A percentile compares a stretch with the other conserved stretches of the same genome.
These are phyloP conservation scores for Craterostigma plantagineum DNA, from an alignment of 257 asterid species.

Conservation along the genomic window DNA sequence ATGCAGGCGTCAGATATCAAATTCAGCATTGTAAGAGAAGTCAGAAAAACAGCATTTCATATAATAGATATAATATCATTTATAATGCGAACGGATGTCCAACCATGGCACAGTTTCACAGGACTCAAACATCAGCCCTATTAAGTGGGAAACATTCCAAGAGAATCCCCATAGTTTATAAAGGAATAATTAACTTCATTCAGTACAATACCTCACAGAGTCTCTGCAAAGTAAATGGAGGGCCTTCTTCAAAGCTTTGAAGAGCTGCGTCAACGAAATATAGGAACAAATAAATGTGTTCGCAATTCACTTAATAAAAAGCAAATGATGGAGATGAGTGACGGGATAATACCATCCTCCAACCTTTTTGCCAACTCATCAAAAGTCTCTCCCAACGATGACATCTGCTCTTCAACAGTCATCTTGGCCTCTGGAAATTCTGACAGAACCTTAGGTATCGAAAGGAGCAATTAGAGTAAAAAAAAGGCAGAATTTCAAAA, in stretches of 20 bases:
- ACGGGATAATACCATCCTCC: conserved; percentile 79
- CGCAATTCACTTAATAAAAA: no score
- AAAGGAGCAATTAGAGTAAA: conserved; percentile 3
- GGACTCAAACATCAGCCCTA: background rate
- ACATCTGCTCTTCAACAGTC: conserved; percentile 53
- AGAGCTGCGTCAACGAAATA: conserved; percentile 42
- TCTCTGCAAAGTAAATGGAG: conserved; percentile 94
- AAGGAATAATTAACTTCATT: conserved; percentile 2
- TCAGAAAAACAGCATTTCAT: no score
- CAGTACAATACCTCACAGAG: conserved; percentile 60
- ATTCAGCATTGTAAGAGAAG: background rate
- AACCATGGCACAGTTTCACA: no score
- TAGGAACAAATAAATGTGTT: background rate
- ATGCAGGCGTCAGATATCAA: background rate
- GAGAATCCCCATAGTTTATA: background rate
- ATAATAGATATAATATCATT: background rate
- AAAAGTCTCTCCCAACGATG: conserved; percentile 61
- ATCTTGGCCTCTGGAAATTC: conserved; percentile 81
- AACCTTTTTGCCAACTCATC: conserved; percentile 79
- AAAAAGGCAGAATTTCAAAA: background rate
- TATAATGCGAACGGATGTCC: background rate
- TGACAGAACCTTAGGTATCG: conserved; percentile 40
- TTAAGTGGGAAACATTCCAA: background rate
- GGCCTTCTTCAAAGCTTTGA: conserved; percentile 68
- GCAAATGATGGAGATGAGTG: conserved; percentile 14